Percentiles rank a stretch among this genome's conserved stretches.
Evolutionary conservation across 305 asterid species (phyloP).

Genomic region (Salvia sclarea): DNA sequence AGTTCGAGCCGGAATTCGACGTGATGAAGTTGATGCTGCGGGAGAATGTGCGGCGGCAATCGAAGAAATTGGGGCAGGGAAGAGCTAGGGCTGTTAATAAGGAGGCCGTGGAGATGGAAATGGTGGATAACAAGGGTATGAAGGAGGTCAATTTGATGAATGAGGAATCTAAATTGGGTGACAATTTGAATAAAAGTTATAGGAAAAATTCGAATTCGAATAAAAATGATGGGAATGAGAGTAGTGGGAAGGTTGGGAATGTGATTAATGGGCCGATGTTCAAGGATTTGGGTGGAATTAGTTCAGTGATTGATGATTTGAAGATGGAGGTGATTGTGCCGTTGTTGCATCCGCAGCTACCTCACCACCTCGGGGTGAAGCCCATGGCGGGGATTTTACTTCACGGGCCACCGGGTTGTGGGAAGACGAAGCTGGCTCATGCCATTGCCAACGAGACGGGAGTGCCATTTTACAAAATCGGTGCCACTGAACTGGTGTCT

Average conservation of each 20-base stretch:
- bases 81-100: conserved; percentile 23
- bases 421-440: conserved; percentile 86
- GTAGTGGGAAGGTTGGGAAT: conserved; percentile 14
- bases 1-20: conserved; percentile 65
- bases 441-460: conserved; percentile 94
- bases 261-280: conserved; percentile 52
- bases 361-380: conserved; percentile 59
- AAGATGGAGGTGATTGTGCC: conserved; percentile 75
- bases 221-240: conserved; percentile 18
- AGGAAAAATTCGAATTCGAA: conserved; percentile 23
- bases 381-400: conserved; percentile 78
- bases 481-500: conserved; percentile 91
- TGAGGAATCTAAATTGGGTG: conserved; percentile 31
- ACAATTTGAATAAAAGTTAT: conserved; percentile 10
- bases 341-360: conserved; percentile 59
- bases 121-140: conserved; percentile 41
- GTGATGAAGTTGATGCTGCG: conserved; percentile 69
- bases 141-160: conserved; percentile 44
- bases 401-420: conserved; percentile 97
- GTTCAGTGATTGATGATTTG: conserved; percentile 60
- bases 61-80: conserved; percentile 35
- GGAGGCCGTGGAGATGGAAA: conserved; percentile 52
- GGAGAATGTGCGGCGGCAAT: conserved; percentile 46
- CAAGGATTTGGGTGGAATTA: conserved; percentile 88
- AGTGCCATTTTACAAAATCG: conserved; percentile 71